phyloP scores from a whole-genome alignment of 179 eudicot genomes.

The Spinacia oleracea region DNA sequence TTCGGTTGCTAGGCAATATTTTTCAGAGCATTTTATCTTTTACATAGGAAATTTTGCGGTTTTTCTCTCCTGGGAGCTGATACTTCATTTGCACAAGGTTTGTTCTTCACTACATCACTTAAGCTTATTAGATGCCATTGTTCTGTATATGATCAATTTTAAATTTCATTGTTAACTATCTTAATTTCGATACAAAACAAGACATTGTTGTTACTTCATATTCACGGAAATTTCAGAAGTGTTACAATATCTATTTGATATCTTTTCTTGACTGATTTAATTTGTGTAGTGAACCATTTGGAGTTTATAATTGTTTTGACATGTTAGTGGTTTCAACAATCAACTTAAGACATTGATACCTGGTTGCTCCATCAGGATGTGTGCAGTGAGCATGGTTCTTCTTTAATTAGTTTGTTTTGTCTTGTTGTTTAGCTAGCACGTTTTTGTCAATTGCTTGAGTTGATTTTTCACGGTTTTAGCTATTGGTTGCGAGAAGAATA shows the following conservation, averaged over 20 bases:
- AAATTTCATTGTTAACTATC: background rate
- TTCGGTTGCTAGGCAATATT: slow-evolving; percentile 36
- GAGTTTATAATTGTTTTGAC: background rate
- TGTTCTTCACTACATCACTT: slow-evolving; percentile 2
- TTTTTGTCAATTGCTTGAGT: no score
- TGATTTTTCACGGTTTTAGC: no score
- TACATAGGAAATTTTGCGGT: slow-evolving; percentile 54
- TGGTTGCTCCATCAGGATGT: no score
- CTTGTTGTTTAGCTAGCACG: no score
- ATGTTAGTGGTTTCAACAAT: background rate
- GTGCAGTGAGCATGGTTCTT: no score
- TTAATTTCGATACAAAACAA: background rate
- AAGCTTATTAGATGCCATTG: background rate
- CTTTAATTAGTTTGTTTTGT: no score
- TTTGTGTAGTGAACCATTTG: background rate
- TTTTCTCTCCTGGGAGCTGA: slow-evolving; percentile 80
- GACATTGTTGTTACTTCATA: background rate
- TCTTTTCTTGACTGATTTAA: background rate
- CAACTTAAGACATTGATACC: background rate
- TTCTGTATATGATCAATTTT: background rate
- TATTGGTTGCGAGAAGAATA: no score
- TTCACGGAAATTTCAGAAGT: background rate
- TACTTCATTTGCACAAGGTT: slow-evolving; percentile 89
- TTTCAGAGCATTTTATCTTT: slow-evolving; percentile 47
- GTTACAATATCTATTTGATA: background rate